Conservation (phyloP, 1,139 yeast species). For the Hanseniaspora sp. region DNA sequence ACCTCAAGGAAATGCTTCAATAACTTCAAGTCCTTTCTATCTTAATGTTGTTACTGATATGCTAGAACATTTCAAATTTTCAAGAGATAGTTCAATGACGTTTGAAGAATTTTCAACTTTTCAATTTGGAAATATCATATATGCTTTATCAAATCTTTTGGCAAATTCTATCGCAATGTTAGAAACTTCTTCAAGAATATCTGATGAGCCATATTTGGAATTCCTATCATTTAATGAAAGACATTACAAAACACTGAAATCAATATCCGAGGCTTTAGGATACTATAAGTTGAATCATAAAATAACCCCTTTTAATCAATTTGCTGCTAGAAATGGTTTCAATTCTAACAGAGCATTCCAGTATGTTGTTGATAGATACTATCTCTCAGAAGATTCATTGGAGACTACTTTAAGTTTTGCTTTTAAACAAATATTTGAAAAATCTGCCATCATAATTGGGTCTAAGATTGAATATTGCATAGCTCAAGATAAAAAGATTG, state of each 20-base stretch:
- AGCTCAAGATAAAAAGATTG: not conserved
- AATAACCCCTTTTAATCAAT: constrained; percentile 27
- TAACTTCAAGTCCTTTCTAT: constrained; percentile 26
- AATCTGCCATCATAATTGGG: not conserved
- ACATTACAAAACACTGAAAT: constrained; percentile 27
- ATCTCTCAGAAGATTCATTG: constrained; percentile 21
- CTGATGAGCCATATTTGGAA: constrained; percentile 30
- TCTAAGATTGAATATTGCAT: constrained; percentile 7
- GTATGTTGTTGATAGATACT: constrained; percentile 23
- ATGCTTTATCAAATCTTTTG: constrained; percentile 33
- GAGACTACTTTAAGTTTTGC: constrained; percentile 6
- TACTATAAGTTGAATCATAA: constrained; percentile 33
- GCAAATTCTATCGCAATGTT: constrained; percentile 46
- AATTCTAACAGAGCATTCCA: constrained; percentile 26
- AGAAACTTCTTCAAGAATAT: constrained; percentile 45
- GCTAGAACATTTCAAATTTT: constrained; percentile 32
- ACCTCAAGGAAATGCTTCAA: constrained; percentile 15
- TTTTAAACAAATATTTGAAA: constrained; percentile 7
- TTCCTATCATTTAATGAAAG: constrained; percentile 32
- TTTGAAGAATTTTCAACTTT: not conserved
- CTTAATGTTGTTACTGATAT: constrained; percentile 57
- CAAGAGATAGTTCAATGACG: not conserved
- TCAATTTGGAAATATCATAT: constrained; percentile 18
- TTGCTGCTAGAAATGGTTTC: constrained; percentile 26
- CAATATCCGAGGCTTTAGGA: constrained; percentile 32